Evolutionary conservation across 148 eudicot genomes (phyloP).

Genomic region (Rhododendron kiyosumense): DNA sequence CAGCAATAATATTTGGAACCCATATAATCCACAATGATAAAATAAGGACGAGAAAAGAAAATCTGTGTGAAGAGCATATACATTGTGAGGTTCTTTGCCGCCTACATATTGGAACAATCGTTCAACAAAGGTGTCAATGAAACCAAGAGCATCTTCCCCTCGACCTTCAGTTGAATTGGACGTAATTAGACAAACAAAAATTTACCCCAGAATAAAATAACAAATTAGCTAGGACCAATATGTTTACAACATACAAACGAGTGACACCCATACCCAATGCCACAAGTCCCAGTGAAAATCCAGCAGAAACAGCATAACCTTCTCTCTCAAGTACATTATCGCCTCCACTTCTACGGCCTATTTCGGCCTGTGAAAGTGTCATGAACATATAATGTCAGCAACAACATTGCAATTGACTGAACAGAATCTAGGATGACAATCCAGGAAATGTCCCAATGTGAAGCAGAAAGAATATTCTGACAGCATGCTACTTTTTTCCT

Average conservation of each 20-base stretch:
- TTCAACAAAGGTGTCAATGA: constrained; percentile 67
- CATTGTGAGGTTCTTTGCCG: constrained; percentile 60
- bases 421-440: constrained; percentile 2
- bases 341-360: constrained; percentile 97
- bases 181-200: constrained; percentile 5
- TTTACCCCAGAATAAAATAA: neutral
- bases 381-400: neutral
- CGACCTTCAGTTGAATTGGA: constrained; percentile 50
- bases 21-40: neutral
- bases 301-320: constrained; percentile 98
- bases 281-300: constrained; percentile 88
- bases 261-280: constrained; percentile 68
- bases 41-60: neutral
- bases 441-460: neutral
- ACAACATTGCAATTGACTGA: neutral
- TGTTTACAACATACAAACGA: neutral
- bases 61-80: constrained; percentile 21
- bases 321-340: constrained; percentile 98
- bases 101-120: constrained; percentile 78
- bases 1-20: neutral
- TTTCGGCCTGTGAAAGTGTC: constrained; percentile 60
- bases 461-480: neutral
- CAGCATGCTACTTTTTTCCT: neutral
- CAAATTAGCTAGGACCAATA: constrained; percentile 6
- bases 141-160: constrained; percentile 76